A percentile compares a stretch with the other conserved stretches of the same genome.
Evolutionary conservation across 2,329 filamentous ascomycete genomes (phyloP).

Genomic region (Arthroderma sp.): DNA sequence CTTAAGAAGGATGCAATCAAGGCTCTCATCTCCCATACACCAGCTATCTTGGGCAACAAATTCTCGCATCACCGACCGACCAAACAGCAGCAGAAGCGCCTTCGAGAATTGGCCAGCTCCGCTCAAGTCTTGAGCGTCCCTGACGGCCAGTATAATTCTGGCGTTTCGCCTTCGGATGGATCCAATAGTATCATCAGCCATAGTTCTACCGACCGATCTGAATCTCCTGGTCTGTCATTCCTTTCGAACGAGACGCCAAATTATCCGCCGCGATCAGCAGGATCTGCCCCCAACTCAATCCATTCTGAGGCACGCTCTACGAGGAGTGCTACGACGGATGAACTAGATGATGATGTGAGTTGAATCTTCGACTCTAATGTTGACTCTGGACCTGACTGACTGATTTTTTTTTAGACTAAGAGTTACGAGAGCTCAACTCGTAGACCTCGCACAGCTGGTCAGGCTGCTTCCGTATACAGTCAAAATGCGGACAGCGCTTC

Average conservation of each 20-base stretch:
- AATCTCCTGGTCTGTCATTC: constrained; percentile 23
- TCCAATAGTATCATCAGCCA: constrained; percentile 22
- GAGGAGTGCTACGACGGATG: neutral
- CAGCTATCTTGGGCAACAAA: constrained; percentile 95
- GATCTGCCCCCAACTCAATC: neutral
- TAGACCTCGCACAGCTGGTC: neutral
- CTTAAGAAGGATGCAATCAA: constrained; percentile 91
- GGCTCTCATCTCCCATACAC: constrained; percentile 86
- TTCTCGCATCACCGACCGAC: constrained; percentile 77
- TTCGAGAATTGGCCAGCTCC: constrained; percentile 73
- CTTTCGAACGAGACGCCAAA: constrained; percentile 24
- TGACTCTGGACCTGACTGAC: too few relatives aligned
- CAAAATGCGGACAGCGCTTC: neutral
- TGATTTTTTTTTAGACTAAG: too few relatives aligned
- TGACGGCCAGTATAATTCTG: constrained; percentile 2
- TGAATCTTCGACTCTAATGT: too few relatives aligned
- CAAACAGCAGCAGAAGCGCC: constrained; percentile 61
- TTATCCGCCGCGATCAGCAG: neutral
- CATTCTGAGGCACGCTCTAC: neutral
- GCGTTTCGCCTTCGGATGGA: constrained; percentile 14
- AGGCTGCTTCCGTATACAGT: neutral
- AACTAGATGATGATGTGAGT: neutral
- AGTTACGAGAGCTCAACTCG: neutral
- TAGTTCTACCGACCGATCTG: constrained; percentile 27
- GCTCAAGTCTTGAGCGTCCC: constrained; percentile 44